Base-by-base conservation (phyloP, 805 yeast species). In the Wickerhamiella occidentalis region DNA sequence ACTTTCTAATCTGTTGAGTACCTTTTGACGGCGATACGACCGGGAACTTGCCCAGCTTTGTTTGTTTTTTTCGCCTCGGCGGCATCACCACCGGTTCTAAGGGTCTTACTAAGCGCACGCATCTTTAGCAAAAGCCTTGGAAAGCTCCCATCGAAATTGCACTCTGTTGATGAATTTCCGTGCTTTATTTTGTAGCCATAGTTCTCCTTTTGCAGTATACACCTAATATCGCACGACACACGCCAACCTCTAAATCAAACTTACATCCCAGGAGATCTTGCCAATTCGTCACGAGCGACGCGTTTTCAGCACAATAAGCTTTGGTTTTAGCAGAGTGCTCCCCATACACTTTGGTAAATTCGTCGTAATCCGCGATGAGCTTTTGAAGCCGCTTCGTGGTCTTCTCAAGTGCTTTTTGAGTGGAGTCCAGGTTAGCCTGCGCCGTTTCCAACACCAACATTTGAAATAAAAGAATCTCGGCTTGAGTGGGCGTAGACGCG, bases 11-110 rank as follows among this genome's bases (percentile, higher is more conserved):
- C n/a, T 45, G 29, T 13, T 15, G 36, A 6, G 35, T 23, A 7
- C 47, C 47, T 28, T 35, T 45, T 23, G 12, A 6, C 4, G 47
- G 47, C 35, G 47, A 45, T 3, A 45, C 35, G 2, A 45, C 47
- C 40, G 47, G 41, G 25, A 33, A 45, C 25, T 36, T 25, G 3
- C 21, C 19, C 44, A 45, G 30, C 18, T 22, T 35, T 11, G 28
- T 23, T 9, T 45, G 38, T 33, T 35, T 45, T 35, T 17, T 8
- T 15, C 40, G 41, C 19, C 19, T 37, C 3, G 15, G 41, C 41
- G 41, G 26, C 41, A 37, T 37, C 6, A 5, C 35, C 6, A 1
- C 30, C 29, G 21, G 44, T 26, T 28, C 17, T 13, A 18, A 17
- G 7, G 33, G 33, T 29, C 13, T 29, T 13, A 29, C 33, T 29